A percentile compares a stretch with the other conserved stretches of the same genome.
phyloP scores from a whole-genome alignment of 202 grass and related monocot genomes.

The Dendrocalamus latiflorus region DNA sequence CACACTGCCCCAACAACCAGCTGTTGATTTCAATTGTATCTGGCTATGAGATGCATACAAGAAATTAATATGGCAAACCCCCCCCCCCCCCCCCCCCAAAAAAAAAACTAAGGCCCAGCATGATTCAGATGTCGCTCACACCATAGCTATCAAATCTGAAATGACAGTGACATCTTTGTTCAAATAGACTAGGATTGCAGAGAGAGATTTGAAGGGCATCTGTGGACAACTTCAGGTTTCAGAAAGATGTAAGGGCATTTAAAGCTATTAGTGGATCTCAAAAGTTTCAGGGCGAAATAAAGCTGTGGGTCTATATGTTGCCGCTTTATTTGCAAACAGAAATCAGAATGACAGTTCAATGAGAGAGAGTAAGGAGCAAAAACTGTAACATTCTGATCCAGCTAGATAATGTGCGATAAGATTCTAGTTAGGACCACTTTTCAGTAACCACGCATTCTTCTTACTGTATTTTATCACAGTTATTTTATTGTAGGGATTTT shows the following conservation, averaged over 20 bases:
- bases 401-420: conserved; percentile 1
- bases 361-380: background rate
- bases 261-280: no score
- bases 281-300: no score
- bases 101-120: background rate
- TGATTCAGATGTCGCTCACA: background rate
- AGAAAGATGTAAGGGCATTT: no score
- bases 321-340: conserved; percentile 20
- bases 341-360: conserved; percentile 26
- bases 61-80: background rate
- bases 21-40: no score
- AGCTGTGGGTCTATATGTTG: no score
- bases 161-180: background rate
- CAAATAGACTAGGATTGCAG: no score
- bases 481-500: background rate
- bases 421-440: conserved; percentile 33
- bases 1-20: no score
- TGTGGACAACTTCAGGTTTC: no score
- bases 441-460: conserved; percentile 11
- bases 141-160: background rate
- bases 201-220: no score
- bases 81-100: no score
- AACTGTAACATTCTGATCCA: conserved; percentile 14
- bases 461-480: background rate
- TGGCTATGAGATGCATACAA: background rate